Base-by-base conservation (phyloP, 169 alveolate genomes). In the Plasmodium vivax region DNA sequence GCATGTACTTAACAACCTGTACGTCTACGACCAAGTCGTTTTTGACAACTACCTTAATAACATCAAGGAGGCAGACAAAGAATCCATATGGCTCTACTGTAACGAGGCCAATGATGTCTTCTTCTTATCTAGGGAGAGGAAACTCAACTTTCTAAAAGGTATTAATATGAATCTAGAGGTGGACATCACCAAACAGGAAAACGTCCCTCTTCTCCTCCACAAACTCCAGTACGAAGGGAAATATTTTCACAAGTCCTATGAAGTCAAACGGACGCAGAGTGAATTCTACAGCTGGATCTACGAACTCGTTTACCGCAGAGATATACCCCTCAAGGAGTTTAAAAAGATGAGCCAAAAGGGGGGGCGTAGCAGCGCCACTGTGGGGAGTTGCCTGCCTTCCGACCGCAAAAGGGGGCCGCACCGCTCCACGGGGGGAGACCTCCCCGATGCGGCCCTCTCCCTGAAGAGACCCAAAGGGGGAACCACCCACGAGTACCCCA, bases 31-130 rank as follows among this genome's bases (percentile, higher is more conserved):
- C 77, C 62, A 56, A 19, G 32, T 92, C 4, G 79, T 92, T 9
- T 92, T 92, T 72, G 83, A 72, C 23, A 92, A 92, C 62, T 92
- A 92, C 77, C n/a, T 92, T 34, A 82, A 81, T 38, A 92, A 92
- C 74, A 23, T 92, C 51, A 92, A 92, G 56, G 92, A 92, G n/a
- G 95, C 85, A 27, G 95, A 81, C 38, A 92, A 82, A n/a, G 95
- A 92, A 92, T 62, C 92, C 47, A 92, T 82, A 7, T 92, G 95
- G 95, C 51, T 92, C 72, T 92, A 92, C n/a, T 82, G 95, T 79
- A 82, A 92, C 82, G 92, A 92, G 8, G 95, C 95, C 32, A 92
- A 82, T 36, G 95, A 92, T 82, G 34, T 92, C 4, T 92, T 82
- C 47, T 72, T 82, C 10, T 47, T 92, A 82, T 45, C 95, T 12